A percentile compares a stretch with the other conserved stretches of the same genome.
These are phyloP conservation scores for Paramarasmius palmivorus DNA, from an alignment of 1,284 basidiomycete species.

Conservation along the genomic window DNA sequence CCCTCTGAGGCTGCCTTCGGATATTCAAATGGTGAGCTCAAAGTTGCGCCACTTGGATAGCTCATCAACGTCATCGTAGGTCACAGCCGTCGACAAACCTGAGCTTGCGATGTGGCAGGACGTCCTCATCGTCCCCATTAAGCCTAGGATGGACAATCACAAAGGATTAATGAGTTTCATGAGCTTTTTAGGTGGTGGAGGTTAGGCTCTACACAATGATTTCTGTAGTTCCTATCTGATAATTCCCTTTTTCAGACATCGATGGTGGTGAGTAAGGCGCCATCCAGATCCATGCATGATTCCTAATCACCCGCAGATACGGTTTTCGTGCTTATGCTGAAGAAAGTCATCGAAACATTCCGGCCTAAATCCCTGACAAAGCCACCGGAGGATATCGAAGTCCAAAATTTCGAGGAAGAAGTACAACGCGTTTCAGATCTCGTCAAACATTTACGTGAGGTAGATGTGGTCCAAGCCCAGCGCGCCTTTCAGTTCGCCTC, in stretches of 20 bases:
- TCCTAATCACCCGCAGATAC: no score
- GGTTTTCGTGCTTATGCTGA: no score
- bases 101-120: constrained; percentile 49
- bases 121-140: constrained; percentile 56
- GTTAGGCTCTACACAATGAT: no score
- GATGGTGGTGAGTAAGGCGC: not conserved
- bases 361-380: no score
- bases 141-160: constrained; percentile 30
- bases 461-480: constrained; percentile 35
- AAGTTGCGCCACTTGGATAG: constrained; percentile 19
- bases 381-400: no score
- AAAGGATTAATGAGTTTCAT: constrained; percentile 35
- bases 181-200: constrained; percentile 60
- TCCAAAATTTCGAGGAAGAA: no score
- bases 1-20: constrained; percentile 41
- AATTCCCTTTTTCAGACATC: not conserved
- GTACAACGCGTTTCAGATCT: no score
- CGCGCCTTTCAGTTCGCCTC: constrained; percentile 45
- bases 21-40: constrained; percentile 66
- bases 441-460: no score
- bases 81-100: constrained; percentile 49
- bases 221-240: not conserved
- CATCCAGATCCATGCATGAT: no score
- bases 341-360: no score
- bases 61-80: constrained; percentile 33